Evolutionary conservation across 768 basidiomycete genomes (phyloP).

Genomic region (Suillus occidentalis): DNA sequence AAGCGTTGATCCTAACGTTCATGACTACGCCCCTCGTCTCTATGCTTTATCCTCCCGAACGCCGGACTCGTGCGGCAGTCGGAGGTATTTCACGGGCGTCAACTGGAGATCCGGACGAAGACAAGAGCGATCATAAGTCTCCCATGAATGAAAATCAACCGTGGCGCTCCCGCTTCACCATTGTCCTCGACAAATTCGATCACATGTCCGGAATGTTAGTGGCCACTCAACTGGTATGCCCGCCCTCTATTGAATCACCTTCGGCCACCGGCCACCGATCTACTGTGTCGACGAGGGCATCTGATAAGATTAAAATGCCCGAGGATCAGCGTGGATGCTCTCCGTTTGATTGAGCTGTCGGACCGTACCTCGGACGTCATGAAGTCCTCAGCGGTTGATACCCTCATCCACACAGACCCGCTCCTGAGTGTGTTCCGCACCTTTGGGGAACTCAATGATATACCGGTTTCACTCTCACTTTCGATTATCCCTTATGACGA

Average conservation of each 20-base stretch:
- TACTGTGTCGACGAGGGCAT: slow-evolving; percentile 3
- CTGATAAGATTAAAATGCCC: not conserved
- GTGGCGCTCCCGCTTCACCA: slow-evolving; percentile 54
- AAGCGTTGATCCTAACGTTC: slow-evolving; percentile 80
- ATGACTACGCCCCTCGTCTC: slow-evolving; percentile 82
- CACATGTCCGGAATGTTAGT: slow-evolving; percentile 90
- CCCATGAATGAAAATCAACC: slow-evolving; percentile 4
- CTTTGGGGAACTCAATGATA: slow-evolving; percentile 68
- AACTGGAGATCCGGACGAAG: slow-evolving; percentile 2
- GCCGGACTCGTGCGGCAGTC: slow-evolving; percentile 48
- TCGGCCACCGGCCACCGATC: not conserved
- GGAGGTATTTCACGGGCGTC: slow-evolving; percentile 29
- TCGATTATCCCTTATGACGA: slow-evolving; percentile 76
- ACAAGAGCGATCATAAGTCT: not conserved
- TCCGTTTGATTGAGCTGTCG: slow-evolving; percentile 88
- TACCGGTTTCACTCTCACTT: slow-evolving; percentile 67
- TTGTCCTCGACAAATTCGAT: slow-evolving; percentile 90
- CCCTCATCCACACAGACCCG: slow-evolving; percentile 68
- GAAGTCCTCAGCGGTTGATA: slow-evolving; percentile 73
- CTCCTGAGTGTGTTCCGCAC: slow-evolving; percentile 74
- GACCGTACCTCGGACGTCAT: slow-evolving; percentile 87
- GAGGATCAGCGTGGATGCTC: slow-evolving; percentile 57
- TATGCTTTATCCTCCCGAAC: slow-evolving; percentile 62
- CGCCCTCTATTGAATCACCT: slow-evolving; percentile 20
- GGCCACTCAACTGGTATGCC: slow-evolving; percentile 76